Evolutionary conservation across 1,284 basidiomycete species (phyloP).

Genomic region (Cutaneotrichosporon spelunceum): DNA sequence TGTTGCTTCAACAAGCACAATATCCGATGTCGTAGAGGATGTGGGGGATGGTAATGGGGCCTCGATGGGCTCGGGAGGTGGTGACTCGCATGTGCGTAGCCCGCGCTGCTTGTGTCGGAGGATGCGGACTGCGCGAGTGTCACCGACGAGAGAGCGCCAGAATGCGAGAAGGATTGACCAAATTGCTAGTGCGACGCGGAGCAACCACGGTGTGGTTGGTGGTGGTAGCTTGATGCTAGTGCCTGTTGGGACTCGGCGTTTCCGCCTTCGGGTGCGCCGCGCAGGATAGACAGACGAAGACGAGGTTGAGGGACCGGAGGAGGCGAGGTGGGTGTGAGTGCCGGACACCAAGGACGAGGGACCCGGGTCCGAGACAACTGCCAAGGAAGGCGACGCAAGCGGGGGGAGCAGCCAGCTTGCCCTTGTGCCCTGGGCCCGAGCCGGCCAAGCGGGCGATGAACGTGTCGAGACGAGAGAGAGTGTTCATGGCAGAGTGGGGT

Average conservation of each 20-base stretch:
- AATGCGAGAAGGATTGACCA: slow-evolving; percentile 47
- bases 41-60: slow-evolving; percentile 1
- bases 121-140: slow-evolving; percentile 38
- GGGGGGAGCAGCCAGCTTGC: neutral
- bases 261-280: slow-evolving; percentile 5
- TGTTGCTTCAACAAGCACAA: neutral
- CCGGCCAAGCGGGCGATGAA: slow-evolving; percentile 28
- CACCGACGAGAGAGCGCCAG: slow-evolving; percentile 46
- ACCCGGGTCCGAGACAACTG: neutral
- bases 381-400: neutral
- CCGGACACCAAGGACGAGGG: slow-evolving; percentile 3
- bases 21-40: slow-evolving; percentile 1
- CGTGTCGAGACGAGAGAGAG: slow-evolving; percentile 36
- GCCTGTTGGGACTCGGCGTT: slow-evolving; percentile 24
- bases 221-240: slow-evolving; percentile 42
- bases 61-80: neutral
- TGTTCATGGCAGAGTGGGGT: slow-evolving; percentile 59
- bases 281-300: slow-evolving; percentile 6
- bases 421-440: slow-evolving; percentile 6
- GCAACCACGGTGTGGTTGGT: slow-evolving; percentile 41
- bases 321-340: neutral
- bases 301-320: slow-evolving; percentile 7
- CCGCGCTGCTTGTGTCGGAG: slow-evolving; percentile 18
- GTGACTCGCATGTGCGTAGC: neutral
- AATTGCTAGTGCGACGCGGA: slow-evolving; percentile 41